phyloP scores from a whole-genome alignment of 352 stramenopile genomes.

The Phytopythium chamaehyphon region DNA sequence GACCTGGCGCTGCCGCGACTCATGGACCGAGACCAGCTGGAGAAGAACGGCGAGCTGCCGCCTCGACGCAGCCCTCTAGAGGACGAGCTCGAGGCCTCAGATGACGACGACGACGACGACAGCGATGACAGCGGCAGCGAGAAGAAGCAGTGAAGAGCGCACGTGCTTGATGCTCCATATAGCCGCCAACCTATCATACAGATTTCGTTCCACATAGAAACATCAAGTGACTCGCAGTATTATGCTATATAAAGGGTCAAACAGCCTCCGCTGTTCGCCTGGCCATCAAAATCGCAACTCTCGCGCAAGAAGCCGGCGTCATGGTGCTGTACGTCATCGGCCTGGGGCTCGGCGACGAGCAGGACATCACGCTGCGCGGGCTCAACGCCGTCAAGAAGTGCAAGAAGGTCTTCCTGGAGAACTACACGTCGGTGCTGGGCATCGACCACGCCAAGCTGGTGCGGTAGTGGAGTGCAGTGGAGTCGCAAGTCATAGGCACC shows the following conservation, averaged over 20 bases:
- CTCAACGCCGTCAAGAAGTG: constrained; percentile 94
- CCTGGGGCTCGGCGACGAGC: constrained; percentile 96
- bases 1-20: constrained; percentile 94
- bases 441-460: constrained; percentile 83
- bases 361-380: constrained; percentile 97
- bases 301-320: neutral
- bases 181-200: neutral
- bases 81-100: constrained; percentile 53
- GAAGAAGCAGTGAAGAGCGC: neutral
- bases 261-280: neutral
- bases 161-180: neutral
- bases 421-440: constrained; percentile 98
- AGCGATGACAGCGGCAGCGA: constrained; percentile 16
- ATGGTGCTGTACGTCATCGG: constrained; percentile 97
- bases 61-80: constrained; percentile 69
- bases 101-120: constrained; percentile 13
- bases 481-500: no score
- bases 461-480: no score
- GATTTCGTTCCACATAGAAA: neutral
- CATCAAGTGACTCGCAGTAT: neutral
- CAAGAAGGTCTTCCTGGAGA: constrained; percentile 96
- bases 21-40: constrained; percentile 80
- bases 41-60: constrained; percentile 64
- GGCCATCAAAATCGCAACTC: constrained; percentile 4
- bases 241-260: neutral